phyloP scores from a whole-genome alignment of 2,329 filamentous ascomycete species.

The Shiraia sp. region DNA sequence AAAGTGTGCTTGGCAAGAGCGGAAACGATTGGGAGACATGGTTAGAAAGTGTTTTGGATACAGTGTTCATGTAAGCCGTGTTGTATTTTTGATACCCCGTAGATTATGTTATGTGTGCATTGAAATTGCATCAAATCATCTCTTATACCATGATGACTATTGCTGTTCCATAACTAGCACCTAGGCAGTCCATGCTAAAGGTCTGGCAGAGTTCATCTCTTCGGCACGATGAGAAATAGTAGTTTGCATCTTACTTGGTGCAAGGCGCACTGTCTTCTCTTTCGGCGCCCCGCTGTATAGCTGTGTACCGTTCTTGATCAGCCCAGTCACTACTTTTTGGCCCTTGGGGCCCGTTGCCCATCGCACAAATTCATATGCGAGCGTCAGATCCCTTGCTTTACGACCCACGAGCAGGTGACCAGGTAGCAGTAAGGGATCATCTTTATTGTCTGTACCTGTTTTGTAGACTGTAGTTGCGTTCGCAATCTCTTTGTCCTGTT shows the following conservation, averaged over 20 bases:
- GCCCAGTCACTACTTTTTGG: constrained; percentile 44
- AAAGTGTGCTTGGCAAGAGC: constrained; percentile 9
- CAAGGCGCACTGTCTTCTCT: too few relatives aligned
- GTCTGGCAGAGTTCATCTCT: too few relatives aligned
- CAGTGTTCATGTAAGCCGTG: constrained; percentile 15
- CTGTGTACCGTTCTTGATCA: constrained; percentile 45
- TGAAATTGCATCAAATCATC: too few relatives aligned
- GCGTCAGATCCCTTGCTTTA: constrained; percentile 38
- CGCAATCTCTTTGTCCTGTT: constrained; percentile 39
- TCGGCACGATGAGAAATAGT: too few relatives aligned
- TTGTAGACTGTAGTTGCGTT: constrained; percentile 35
- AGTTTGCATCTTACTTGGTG: too few relatives aligned
- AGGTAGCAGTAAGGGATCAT: constrained; percentile 50
- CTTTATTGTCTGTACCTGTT: constrained; percentile 39
- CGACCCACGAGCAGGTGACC: constrained; percentile 48
- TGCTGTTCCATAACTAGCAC: too few relatives aligned
- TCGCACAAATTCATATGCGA: constrained; percentile 45
- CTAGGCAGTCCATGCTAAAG: too few relatives aligned
- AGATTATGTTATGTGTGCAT: too few relatives aligned
- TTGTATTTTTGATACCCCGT: too few relatives aligned
- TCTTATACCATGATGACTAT: too few relatives aligned
- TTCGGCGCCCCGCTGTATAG: constrained; percentile 45
- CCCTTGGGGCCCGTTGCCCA: constrained; percentile 46
- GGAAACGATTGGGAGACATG: constrained; percentile 23
- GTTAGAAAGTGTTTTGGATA: constrained; percentile 22